These are phyloP conservation scores for Physcomitrellopsis africana DNA, from an alignment of 225 moss, liverwort and hornwort species.

Conservation along the genomic window DNA sequence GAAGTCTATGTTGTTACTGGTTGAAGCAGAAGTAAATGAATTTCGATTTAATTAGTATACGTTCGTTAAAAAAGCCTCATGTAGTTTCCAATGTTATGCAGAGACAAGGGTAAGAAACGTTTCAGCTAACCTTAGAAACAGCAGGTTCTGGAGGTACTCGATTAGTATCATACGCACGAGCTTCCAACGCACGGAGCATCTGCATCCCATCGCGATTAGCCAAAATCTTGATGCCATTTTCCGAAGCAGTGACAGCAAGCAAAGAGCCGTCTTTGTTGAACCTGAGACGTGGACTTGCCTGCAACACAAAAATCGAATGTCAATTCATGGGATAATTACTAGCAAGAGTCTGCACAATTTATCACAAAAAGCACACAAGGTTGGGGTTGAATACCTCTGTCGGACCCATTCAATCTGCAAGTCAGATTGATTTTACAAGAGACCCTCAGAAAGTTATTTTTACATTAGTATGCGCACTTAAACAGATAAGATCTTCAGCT, in stretches of 20 bases:
- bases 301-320: slow-evolving; percentile 27
- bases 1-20: slow-evolving; percentile 10
- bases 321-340: background rate
- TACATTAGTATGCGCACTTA: too few species aligned
- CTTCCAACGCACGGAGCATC: slow-evolving; percentile 81
- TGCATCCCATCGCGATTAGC: slow-evolving; percentile 87
- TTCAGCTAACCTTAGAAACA: slow-evolving; percentile 75
- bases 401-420: too few species aligned
- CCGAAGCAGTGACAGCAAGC: slow-evolving; percentile 92
- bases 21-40: background rate
- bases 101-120: background rate
- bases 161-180: slow-evolving; percentile 74
- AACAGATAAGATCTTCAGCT: too few species aligned
- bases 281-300: slow-evolving; percentile 94
- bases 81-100: background rate
- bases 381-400: too few species aligned
- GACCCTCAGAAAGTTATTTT: too few species aligned
- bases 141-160: slow-evolving; percentile 82
- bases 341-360: too few species aligned
- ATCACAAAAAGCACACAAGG: too few species aligned
- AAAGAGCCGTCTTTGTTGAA: slow-evolving; percentile 96
- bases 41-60: background rate
- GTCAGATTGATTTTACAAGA: too few species aligned
- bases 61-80: background rate
- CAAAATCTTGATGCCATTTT: slow-evolving; percentile 95